phyloP scores from a whole-genome alignment of 2,329 filamentous ascomycete genomes.

The Aspergillus terreus region DNA sequence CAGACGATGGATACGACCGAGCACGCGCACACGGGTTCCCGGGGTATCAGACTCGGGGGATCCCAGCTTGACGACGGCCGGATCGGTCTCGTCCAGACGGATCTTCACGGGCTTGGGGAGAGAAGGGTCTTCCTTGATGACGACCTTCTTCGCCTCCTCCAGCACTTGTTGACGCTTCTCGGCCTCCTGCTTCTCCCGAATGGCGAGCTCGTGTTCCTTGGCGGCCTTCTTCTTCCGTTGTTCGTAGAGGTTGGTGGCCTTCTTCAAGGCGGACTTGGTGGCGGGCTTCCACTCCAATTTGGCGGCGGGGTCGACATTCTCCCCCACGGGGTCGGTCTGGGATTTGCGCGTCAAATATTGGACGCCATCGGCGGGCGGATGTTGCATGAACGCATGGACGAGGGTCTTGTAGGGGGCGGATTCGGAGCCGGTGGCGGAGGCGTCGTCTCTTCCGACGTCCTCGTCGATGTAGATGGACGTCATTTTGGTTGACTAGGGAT shows the following conservation, averaged over 20 bases:
- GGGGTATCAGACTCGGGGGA: conserved; percentile 54
- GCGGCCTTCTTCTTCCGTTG: conserved; percentile 78
- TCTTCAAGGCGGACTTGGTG: conserved; percentile 81
- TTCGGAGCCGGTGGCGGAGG: conserved; percentile 64
- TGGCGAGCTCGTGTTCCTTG: conserved; percentile 70
- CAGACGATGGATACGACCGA: conserved; percentile 77
- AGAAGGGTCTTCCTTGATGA: conserved; percentile 65
- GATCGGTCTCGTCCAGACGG: conserved; percentile 67
- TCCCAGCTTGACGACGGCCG: conserved; percentile 55
- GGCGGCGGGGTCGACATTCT: conserved; percentile 61
- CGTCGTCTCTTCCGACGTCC: conserved; percentile 69
- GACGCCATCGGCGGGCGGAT: conserved; percentile 56
- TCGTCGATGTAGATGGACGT: conserved; percentile 71
- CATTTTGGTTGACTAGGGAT: conserved; percentile 21
- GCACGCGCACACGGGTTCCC: conserved; percentile 73
- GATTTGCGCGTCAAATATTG: conserved; percentile 68
- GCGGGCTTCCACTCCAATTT: conserved; percentile 74
- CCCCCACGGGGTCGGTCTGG: conserved; percentile 56
- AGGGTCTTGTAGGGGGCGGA: conserved; percentile 77
- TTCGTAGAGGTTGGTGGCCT: conserved; percentile 71
- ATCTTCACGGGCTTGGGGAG: conserved; percentile 73
- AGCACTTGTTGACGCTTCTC: conserved; percentile 67
- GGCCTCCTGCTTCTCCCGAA: conserved; percentile 68
- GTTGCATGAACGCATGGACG: conserved; percentile 70
- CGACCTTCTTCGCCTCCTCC: conserved; percentile 78